Evolutionary conservation across 2,329 filamentous ascomycete genomes (phyloP).

Genomic region (Cordyceps cateniannulata): DNA sequence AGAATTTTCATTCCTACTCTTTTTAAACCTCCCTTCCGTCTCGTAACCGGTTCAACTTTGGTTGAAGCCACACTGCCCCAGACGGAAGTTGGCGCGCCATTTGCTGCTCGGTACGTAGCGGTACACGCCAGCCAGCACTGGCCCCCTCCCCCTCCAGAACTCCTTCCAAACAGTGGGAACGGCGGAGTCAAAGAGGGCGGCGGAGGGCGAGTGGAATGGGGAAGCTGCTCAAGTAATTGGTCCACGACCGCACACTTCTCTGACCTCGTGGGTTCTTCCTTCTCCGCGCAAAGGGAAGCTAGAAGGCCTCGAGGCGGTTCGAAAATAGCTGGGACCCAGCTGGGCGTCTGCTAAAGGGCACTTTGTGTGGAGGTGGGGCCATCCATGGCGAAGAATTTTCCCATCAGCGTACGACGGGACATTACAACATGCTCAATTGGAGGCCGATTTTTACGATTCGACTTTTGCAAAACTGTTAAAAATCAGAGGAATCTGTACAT

Average conservation of each 20-base stretch:
- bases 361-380: constrained; percentile 1
- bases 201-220: neutral
- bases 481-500: neutral
- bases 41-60: neutral
- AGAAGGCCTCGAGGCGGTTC: neutral
- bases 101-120: constrained; percentile 5
- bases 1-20: neutral
- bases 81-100: neutral
- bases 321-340: neutral
- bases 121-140: constrained; percentile 5
- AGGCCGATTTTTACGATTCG: neutral
- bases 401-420: neutral
- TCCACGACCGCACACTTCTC: neutral
- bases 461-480: neutral
- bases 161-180: neutral
- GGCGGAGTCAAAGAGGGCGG: neutral
- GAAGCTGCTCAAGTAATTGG: neutral
- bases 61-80: constrained; percentile 7
- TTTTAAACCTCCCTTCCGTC: neutral
- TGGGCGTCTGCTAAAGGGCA: neutral
- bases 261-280: neutral
- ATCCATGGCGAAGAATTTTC: neutral
- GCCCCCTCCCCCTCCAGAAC: neutral
- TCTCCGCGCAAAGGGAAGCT: neutral
- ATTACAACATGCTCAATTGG: neutral